A percentile compares a stretch with the other conserved stretches of the same genome.
phyloP scores from a whole-genome alignment of 1,139 yeast species.

The Yarrowia galli region DNA sequence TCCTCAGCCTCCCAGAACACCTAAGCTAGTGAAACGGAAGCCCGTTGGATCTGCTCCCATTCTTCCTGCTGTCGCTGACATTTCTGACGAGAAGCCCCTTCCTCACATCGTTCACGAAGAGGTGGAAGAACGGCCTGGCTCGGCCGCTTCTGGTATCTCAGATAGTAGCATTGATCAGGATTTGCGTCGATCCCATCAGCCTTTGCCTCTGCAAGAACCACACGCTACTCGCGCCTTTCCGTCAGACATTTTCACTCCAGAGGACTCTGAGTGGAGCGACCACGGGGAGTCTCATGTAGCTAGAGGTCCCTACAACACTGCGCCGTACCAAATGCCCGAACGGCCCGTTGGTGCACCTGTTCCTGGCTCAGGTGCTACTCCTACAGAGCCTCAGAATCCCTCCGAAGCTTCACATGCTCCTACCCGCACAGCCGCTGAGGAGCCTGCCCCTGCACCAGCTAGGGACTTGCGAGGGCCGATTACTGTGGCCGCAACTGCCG shows the following conservation, averaged over 20 bases:
- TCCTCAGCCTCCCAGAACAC: slow-evolving; percentile 2
- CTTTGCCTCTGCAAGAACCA: background rate
- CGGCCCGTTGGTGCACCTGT: slow-evolving; percentile 4
- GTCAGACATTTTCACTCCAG: slow-evolving; percentile 17
- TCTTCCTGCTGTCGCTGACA: background rate
- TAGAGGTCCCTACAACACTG: slow-evolving; percentile 30
- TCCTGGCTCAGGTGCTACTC: background rate
- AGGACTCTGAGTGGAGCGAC: slow-evolving; percentile 18
- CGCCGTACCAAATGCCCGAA: slow-evolving; percentile 16
- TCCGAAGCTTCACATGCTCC: background rate
- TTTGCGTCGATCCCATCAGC: background rate
- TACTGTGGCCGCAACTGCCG: slow-evolving; percentile 15
- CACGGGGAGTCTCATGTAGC: slow-evolving; percentile 4
- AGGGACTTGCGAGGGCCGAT: slow-evolving; percentile 9
- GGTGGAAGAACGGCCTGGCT: slow-evolving; percentile 6
- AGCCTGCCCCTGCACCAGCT: background rate
- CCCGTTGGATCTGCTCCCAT: slow-evolving; percentile 41
- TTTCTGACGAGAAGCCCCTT: background rate
- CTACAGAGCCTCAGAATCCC: too few species aligned
- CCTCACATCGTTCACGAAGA: too few species aligned
- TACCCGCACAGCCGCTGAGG: background rate
- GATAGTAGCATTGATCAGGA: slow-evolving; percentile 3
- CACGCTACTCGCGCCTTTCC: background rate
- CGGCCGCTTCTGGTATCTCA: background rate
- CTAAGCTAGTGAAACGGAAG: slow-evolving; percentile 42